A percentile compares a stretch with the other conserved stretches of the same genome.
Evolutionary conservation across 768 basidiomycete genomes (phyloP).

Genomic region (Leucosporidium creatinivorum): DNA sequence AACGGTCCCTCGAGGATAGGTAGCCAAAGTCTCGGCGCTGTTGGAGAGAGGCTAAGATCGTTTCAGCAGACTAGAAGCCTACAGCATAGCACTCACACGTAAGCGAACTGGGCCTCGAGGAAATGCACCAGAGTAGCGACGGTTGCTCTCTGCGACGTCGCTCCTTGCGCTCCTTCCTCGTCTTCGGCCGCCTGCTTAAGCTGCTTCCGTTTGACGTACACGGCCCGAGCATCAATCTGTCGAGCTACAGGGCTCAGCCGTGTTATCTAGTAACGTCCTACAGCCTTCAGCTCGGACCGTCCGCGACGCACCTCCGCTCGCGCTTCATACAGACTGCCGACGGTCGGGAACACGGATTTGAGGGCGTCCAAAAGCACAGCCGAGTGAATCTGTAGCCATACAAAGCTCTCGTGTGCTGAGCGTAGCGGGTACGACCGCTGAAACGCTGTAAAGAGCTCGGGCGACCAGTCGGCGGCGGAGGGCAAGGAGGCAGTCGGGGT

Average conservation of each 20-base stretch:
- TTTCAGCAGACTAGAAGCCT: no score
- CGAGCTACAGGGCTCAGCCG: no score
- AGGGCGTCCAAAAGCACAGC: background rate
- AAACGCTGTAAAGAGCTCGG: background rate
- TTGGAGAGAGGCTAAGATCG: background rate
- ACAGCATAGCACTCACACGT: constrained; percentile 2
- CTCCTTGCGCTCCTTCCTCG: background rate
- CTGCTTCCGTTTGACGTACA: constrained; percentile 1
- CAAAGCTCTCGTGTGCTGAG: background rate
- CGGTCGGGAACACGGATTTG: background rate
- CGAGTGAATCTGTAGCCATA: background rate
- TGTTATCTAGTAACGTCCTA: no score
- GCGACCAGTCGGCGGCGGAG: background rate
- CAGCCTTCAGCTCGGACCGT: background rate
- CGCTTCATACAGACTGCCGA: background rate
- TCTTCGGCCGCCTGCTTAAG: background rate
- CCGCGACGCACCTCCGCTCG: background rate
- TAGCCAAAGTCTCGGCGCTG: background rate
- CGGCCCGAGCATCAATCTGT: constrained; percentile 1
- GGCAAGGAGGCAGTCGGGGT: no score
- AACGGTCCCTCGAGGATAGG: background rate
- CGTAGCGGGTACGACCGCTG: background rate
- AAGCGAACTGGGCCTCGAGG: background rate
- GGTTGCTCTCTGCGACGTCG: no score
- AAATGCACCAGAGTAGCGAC: background rate